Conservation (phyloP, 2,329 filamentous ascomycete genomes). For the Stemphylium lycopersici region DNA sequence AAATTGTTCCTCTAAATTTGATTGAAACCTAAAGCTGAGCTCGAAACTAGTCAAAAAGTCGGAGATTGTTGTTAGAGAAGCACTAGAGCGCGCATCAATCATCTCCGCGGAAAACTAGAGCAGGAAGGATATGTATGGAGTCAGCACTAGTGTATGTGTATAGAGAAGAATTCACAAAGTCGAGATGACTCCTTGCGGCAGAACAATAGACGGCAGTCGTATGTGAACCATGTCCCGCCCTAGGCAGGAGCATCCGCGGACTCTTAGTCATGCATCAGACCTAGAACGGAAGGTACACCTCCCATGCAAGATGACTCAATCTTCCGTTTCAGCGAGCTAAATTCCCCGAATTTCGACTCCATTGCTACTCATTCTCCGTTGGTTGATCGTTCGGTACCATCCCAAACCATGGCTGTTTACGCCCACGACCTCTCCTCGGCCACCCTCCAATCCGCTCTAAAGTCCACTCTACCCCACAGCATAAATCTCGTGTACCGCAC, state of each 20-base stretch:
- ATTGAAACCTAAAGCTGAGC: too few relatives aligned
- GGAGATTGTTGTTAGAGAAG: too few relatives aligned
- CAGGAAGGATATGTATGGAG: too few relatives aligned
- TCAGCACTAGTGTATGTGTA: too few relatives aligned
- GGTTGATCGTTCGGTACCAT: neutral
- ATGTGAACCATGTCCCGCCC: neutral
- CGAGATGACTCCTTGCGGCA: too few relatives aligned
- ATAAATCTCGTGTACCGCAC: constrained; percentile 68
- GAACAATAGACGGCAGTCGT: too few relatives aligned
- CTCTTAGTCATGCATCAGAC: constrained; percentile 9
- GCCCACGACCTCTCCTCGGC: constrained; percentile 53
- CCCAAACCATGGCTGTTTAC: constrained; percentile 15
- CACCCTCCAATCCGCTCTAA: constrained; percentile 57
- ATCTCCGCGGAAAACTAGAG: too few relatives aligned
- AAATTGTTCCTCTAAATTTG: too few relatives aligned
- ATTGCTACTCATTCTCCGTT: neutral
- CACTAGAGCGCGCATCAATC: too few relatives aligned
- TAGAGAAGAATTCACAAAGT: too few relatives aligned
- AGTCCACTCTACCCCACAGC: constrained; percentile 61
- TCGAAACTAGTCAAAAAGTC: too few relatives aligned
- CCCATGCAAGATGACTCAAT: neutral
- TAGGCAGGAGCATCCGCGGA: neutral
- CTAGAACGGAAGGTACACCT: constrained; percentile 11
- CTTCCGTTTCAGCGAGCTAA: neutral
- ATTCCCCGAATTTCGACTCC: neutral